Conservation (phyloP, 305 asterid genomes). For the Caryopteris hybrid region DNA sequence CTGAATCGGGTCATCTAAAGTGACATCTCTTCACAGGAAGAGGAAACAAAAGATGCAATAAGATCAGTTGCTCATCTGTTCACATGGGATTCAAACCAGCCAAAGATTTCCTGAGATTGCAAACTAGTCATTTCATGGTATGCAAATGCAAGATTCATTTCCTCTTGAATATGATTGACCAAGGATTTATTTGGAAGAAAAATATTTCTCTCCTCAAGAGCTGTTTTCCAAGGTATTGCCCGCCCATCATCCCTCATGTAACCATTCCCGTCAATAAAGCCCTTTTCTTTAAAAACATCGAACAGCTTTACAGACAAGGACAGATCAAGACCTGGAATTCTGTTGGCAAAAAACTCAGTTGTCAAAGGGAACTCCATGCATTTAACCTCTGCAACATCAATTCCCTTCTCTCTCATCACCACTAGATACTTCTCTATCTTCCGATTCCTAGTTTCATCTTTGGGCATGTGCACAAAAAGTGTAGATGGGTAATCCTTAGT, state of each 20-base stretch:
- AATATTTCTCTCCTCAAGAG: constrained; percentile 49
- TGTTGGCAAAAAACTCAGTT: constrained; percentile 50
- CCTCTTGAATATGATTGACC: constrained; percentile 80
- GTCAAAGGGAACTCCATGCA: constrained; percentile 79
- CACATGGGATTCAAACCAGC: constrained; percentile 87
- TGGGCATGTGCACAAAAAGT: constrained; percentile 94
- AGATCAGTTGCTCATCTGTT: constrained; percentile 21
- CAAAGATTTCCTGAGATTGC: constrained; percentile 61
- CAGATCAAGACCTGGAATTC: constrained; percentile 59
- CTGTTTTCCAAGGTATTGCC: constrained; percentile 61
- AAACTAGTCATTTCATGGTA: constrained; percentile 98
- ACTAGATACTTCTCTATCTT: constrained; percentile 53
- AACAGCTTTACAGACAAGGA: constrained; percentile 46
- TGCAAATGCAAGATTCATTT: constrained; percentile 93
- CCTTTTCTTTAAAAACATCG: constrained; percentile 50
- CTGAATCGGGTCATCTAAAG: constrained; percentile 9
- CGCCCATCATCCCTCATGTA: constrained; percentile 92
- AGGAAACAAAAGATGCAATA: constrained; percentile 6
- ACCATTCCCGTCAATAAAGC: constrained; percentile 65
- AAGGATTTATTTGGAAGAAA: constrained; percentile 51
- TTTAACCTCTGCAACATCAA: constrained; percentile 58
- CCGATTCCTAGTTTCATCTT: constrained; percentile 61
- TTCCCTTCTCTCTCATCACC: constrained; percentile 54
- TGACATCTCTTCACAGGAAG: background rate
- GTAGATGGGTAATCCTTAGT: constrained; percentile 62